Evolutionary conservation across 2,329 filamentous ascomycete genomes (phyloP), one percentile per base, ranked within the genome.

Genomic region (Cytospora mali): DNA sequence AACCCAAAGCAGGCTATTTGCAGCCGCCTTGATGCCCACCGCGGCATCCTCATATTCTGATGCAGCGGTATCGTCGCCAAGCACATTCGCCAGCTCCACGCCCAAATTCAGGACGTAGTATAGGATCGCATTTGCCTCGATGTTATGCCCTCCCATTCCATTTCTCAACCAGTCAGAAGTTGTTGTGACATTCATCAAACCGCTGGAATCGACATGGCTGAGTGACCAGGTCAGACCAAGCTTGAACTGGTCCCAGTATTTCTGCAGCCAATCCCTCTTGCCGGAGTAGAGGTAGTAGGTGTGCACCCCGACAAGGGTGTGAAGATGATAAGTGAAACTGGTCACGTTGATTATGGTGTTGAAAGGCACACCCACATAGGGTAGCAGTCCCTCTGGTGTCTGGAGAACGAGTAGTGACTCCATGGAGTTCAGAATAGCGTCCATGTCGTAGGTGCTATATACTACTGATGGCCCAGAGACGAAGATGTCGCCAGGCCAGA

Each of bases 401-500:
- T 84, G 81, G 5, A 78, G 64, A 1, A 75, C 75, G 58, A 83
- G 83, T 61, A 83, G 74, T 0, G 76, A 76, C 58, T 80, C 77
- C 2, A 86, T 64, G 0, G 80, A 81, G 64, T 83, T 83, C 21
- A 77, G 75, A 9, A 84, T 75, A 39, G 78, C 78, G 23, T 79
- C 74, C 55, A 84, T 72, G 67, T 85, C 82, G 29, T 80, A 79
- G 0, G 83, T 86, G 9, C 81, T 83, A 2, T 85, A 79, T 11
- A 82, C 79, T 14, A 84, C 78, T 33, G 76, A 79, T 3, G 84
- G 83, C 0, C 84, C 75, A 5, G 83, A 81, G 64, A 86, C 83
- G 5, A 79, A 79, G 76, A 88, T 84, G 68, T 88, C 86, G 1
- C 85, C 85, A 13, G 85, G 80, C 84, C 84, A 88, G 2, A 88